Evolutionary conservation across 495 filamentous ascomycete species (phyloP), one percentile per base, ranked within the genome.

Genomic region (Stereocaulon alpinum): DNA sequence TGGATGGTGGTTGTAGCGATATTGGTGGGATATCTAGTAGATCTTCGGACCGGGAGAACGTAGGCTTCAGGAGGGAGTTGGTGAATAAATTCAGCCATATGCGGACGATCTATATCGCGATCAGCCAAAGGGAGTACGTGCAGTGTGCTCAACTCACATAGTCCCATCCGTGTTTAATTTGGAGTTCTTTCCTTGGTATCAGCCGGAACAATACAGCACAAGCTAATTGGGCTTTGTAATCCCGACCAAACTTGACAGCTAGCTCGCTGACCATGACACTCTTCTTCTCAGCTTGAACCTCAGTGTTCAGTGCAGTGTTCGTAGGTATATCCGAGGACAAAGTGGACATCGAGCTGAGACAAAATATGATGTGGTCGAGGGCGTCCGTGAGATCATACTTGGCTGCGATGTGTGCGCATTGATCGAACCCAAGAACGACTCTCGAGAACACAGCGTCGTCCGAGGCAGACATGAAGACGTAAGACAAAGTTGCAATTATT

Each of bases 201-300:
- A 99, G 87, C 42, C 89, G 81, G 77, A 97, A 99, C 47, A 99
- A 74, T 37, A 97, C 89, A 54, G 96, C 83, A 43, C 90, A 95
- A 27, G 94, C 94, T 57, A 97, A 72, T 70, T 97, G 91, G 37
- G 91, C 92, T 67, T 89, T 86, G 69, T 91, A 89, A 67, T 99
- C 92, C 59, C 92, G 79, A 27, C 93, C 93, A 73, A 99, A 95
- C 68, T 91, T 91, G 63, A 99, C 93, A 55, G 93, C 93, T 56
- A 96, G 79, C 76, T 99, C 92, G 69, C 93, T 97, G 65, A 99
- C 93, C 93, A 99, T 99, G 30, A 99, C 89, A 64, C 86, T 95
- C 70, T 87, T 91, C 65, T 89, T 84, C 0, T 85, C 90, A 45
- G 84, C 90, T 69, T 97, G 91, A 12, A 99, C 87, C 73, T 97